Evolutionary conservation across 208 protist genomes (phyloP).

Genomic region (Trypanosoma brucei): DNA sequence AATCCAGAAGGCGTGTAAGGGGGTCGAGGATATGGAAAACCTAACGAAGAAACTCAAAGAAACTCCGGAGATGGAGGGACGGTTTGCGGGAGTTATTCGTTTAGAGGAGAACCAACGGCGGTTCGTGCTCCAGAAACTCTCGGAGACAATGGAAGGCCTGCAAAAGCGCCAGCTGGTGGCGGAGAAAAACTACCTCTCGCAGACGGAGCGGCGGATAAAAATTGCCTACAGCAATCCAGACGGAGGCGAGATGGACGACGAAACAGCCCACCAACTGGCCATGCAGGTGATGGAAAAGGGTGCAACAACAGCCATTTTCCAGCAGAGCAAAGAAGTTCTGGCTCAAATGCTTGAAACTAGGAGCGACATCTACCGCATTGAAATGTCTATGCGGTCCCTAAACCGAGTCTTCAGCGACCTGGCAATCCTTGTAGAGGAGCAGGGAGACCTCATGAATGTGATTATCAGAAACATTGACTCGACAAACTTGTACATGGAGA

Average conservation of each 20-base stretch:
- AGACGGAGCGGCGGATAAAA: conserved; percentile 89
- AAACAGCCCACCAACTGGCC: conserved; percentile 60
- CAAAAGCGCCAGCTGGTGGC: conserved; percentile 55
- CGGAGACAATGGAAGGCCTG: conserved; percentile 48
- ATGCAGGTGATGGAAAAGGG: conserved; percentile 79
- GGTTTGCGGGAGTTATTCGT: conserved; percentile 73
- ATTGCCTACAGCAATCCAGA: conserved; percentile 85
- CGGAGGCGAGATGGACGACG: conserved; percentile 70
- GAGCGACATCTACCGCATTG: conserved; percentile 88
- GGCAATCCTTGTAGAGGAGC: conserved; percentile 84
- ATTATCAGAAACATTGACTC: conserved; percentile 73
- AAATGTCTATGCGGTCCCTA: conserved; percentile 81
- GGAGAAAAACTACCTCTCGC: conserved; percentile 63
- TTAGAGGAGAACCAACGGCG: conserved; percentile 86
- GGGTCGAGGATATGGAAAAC: conserved; percentile 55
- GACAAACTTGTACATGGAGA: conserved; percentile 56
- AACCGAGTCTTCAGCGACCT: conserved; percentile 89
- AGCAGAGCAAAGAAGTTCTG: conserved; percentile 85
- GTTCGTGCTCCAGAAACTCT: conserved; percentile 50
- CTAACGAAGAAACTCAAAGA: conserved; percentile 65
- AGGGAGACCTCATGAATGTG: conserved; percentile 82
- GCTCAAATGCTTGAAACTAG: conserved; percentile 81
- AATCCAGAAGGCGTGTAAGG: conserved; percentile 40
- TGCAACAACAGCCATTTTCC: conserved; percentile 77
- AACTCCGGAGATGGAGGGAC: conserved; percentile 40